Conservation (phyloP, 345 rosid species). For the Populus ilicifolia region DNA sequence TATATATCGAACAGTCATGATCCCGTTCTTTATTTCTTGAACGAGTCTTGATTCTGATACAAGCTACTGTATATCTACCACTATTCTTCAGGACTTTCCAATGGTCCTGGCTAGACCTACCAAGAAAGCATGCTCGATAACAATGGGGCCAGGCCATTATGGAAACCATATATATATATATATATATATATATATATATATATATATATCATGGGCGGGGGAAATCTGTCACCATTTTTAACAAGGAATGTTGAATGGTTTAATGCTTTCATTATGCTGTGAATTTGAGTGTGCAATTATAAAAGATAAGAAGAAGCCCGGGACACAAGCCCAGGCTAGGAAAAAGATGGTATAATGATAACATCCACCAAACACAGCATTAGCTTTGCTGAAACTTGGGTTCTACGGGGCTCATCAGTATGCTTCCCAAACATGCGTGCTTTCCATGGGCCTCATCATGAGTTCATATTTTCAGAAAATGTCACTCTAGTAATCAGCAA, state of each 20-base stretch:
- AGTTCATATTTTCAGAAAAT: not conserved
- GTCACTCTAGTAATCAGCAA: not conserved
- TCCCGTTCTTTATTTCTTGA: not conserved
- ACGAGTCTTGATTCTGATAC: not conserved
- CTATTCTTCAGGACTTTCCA: not conserved
- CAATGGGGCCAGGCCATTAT: not conserved
- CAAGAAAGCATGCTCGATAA: not conserved
- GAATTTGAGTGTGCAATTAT: not conserved
- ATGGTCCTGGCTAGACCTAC: not conserved
- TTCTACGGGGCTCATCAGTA: not conserved
- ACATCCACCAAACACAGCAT: slow-evolving; percentile 4
- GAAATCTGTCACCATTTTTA: not conserved
- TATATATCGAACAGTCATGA: not conserved
- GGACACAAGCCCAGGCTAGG: not conserved
- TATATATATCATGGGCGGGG: not conserved
- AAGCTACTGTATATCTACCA: not conserved
- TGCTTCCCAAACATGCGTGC: not conserved
- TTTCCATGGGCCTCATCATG: slow-evolving; percentile 2
- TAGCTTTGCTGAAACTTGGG: slow-evolving; percentile 8
- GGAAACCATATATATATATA: not conserved
- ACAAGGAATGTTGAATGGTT: not conserved
- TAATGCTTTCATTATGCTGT: not conserved
- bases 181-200: no score
- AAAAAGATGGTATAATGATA: not conserved
- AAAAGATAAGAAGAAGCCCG: not conserved